Conservation (phyloP, 169 alveolate species). For the Plasmodium cynomolgi region DNA sequence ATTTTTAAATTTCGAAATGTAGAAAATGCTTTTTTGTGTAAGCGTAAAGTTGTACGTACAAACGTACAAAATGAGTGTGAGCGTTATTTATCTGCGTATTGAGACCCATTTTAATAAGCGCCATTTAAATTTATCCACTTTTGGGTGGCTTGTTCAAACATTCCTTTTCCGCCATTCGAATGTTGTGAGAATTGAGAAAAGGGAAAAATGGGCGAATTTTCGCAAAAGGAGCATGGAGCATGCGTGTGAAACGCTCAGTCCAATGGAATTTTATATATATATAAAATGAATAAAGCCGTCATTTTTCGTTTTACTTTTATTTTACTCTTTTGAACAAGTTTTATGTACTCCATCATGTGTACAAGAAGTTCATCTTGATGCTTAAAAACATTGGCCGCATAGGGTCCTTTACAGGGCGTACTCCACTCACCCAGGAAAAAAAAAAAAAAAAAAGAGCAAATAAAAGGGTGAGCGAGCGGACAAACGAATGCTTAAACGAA, state of each 20-base stretch:
- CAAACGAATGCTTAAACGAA: background rate
- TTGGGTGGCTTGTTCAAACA: background rate
- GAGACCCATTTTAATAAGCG: background rate
- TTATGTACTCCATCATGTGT: background rate
- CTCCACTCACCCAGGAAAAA: background rate
- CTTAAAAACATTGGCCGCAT: background rate
- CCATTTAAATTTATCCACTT: background rate
- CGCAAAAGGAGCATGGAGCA: background rate
- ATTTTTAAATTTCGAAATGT: background rate
- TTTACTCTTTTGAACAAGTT: background rate
- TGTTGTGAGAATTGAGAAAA: conserved; percentile 3
- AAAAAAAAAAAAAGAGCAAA: background rate
- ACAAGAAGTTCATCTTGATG: background rate
- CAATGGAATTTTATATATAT: background rate
- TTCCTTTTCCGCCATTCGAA: background rate
- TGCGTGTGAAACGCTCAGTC: background rate
- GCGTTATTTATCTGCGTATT: background rate
- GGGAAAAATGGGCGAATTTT: background rate
- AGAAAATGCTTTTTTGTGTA: background rate
- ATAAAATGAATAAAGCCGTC: background rate
- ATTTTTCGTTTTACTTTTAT: background rate
- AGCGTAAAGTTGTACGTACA: background rate
- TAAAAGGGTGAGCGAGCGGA: background rate
- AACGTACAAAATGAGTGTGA: background rate
- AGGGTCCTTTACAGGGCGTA: background rate